phyloP scores from a whole-genome alignment of 1,139 yeast genomes.

The Torulaspora globosa region DNA sequence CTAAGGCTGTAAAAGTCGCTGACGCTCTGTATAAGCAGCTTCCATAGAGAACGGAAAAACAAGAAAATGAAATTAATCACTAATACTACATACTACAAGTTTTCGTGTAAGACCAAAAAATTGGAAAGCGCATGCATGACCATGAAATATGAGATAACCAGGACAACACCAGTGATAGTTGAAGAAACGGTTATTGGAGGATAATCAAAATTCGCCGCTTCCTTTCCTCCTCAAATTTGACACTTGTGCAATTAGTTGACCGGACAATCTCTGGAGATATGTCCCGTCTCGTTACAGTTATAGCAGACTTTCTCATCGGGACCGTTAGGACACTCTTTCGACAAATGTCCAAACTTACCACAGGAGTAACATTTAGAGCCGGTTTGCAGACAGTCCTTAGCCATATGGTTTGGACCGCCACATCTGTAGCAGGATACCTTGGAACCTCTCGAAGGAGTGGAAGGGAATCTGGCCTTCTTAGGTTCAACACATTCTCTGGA shows the following conservation, averaged over 20 bases:
- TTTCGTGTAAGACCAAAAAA: conserved; percentile 11
- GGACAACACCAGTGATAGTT: conserved; percentile 1
- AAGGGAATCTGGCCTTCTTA: conserved; percentile 27
- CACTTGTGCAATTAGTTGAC: conserved; percentile 5
- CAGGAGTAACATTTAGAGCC: conserved; percentile 85
- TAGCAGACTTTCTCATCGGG: conserved; percentile 61
- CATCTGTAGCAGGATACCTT: conserved; percentile 81
- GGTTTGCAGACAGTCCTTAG: conserved; percentile 82
- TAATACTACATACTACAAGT: conserved; percentile 12
- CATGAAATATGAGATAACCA: conserved; percentile 11
- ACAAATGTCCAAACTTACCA: conserved; percentile 84
- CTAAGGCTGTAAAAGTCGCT: conserved; percentile 61
- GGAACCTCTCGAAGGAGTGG: conserved; percentile 19
- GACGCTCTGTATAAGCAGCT: conserved; percentile 58
- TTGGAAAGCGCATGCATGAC: conserved; percentile 17
- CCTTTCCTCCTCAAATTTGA: not conserved
- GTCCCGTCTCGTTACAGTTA: conserved; percentile 89
- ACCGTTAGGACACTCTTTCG: conserved; percentile 68
- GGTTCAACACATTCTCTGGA: conserved; percentile 64
- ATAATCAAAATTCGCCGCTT: not conserved
- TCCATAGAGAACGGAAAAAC: conserved; percentile 3
- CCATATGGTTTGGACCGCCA: conserved; percentile 91
- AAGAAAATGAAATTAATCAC: conserved; percentile 6
- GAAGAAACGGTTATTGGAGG: not conserved
- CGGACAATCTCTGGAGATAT: conserved; percentile 81